These are phyloP conservation scores for Linum tenue DNA, from an alignment of 345 rosid genomes.

Conservation along the genomic window DNA sequence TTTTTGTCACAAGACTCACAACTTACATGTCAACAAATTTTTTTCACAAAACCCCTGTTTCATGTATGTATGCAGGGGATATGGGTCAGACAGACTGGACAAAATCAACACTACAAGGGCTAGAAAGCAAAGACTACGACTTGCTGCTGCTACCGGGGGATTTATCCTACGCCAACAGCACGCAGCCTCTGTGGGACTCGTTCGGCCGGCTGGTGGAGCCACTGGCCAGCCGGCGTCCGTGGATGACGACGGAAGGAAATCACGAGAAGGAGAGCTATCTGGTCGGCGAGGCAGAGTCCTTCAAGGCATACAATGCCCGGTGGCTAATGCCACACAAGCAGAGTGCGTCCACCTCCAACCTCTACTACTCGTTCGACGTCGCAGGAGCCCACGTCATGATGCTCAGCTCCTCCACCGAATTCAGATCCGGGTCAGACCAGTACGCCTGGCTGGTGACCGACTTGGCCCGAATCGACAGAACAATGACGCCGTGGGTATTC, in stretches of 20 bases:
- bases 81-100: constrained; percentile 95
- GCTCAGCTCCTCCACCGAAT: constrained; percentile 72
- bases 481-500: constrained; percentile 71
- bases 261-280: constrained; percentile 73
- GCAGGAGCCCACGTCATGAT: constrained; percentile 38
- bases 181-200: constrained; percentile 82
- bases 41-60: no score
- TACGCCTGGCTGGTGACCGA: constrained; percentile 62
- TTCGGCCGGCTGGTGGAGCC: constrained; percentile 87
- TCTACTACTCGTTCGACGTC: constrained; percentile 80
- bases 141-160: constrained; percentile 73
- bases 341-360: constrained; percentile 65
- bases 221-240: constrained; percentile 64
- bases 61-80: constrained; percentile 42
- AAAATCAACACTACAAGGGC: constrained; percentile 45
- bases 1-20: neutral
- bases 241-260: constrained; percentile 95
- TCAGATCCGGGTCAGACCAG: constrained; percentile 51
- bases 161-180: constrained; percentile 63
- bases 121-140: constrained; percentile 46
- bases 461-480: constrained; percentile 47
- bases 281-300: constrained; percentile 42
- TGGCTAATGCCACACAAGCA: constrained; percentile 79
- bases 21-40: no score
- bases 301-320: constrained; percentile 72